Evolutionary conservation across 306 rosid genomes (phyloP).

Genomic region (Begonia peltatifolia): DNA sequence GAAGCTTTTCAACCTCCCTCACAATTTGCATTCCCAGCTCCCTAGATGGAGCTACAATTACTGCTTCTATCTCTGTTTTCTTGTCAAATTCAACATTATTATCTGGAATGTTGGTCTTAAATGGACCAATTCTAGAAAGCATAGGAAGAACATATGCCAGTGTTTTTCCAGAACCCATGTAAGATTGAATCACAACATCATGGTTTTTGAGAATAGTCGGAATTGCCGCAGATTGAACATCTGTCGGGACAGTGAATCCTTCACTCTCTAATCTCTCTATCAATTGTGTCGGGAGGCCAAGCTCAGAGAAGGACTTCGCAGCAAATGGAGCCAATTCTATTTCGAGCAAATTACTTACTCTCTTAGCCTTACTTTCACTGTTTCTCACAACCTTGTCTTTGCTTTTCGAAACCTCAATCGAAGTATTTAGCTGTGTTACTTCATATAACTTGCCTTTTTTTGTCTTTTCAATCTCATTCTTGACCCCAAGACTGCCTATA

Average conservation of each 20-base stretch:
- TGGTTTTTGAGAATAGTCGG: slow-evolving; percentile 57
- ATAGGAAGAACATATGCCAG: slow-evolving; percentile 81
- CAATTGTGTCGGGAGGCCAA: slow-evolving; percentile 49
- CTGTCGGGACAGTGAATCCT: slow-evolving; percentile 69
- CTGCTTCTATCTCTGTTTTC: slow-evolving; percentile 68
- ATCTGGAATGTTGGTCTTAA: slow-evolving; percentile 21
- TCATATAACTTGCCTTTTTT: slow-evolving; percentile 18
- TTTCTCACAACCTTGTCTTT: slow-evolving; percentile 27
- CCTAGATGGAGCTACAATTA: slow-evolving; percentile 88
- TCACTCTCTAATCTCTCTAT: slow-evolving; percentile 59
- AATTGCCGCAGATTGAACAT: slow-evolving; percentile 74
- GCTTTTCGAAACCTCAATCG: slow-evolving; percentile 22
- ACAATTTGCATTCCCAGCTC: slow-evolving; percentile 98
- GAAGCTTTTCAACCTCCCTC: slow-evolving; percentile 81
- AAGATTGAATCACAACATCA: slow-evolving; percentile 86
- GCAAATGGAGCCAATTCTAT: slow-evolving; percentile 54
- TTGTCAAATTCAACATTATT: slow-evolving; percentile 24
- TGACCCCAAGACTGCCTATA: slow-evolving; percentile 34
- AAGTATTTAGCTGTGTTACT: slow-evolving; percentile 19
- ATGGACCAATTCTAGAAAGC: slow-evolving; percentile 53
- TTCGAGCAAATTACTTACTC: slow-evolving; percentile 16
- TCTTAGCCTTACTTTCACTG: slow-evolving; percentile 21
- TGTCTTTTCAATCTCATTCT: slow-evolving; percentile 22
- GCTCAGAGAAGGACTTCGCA: slow-evolving; percentile 67
- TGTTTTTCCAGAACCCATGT: slow-evolving; percentile 93